Percentiles rank a stretch among this genome's conserved stretches.
Conservation (phyloP, 2,329 filamentous ascomycete species). For the Apiospora pterosperma region DNA sequence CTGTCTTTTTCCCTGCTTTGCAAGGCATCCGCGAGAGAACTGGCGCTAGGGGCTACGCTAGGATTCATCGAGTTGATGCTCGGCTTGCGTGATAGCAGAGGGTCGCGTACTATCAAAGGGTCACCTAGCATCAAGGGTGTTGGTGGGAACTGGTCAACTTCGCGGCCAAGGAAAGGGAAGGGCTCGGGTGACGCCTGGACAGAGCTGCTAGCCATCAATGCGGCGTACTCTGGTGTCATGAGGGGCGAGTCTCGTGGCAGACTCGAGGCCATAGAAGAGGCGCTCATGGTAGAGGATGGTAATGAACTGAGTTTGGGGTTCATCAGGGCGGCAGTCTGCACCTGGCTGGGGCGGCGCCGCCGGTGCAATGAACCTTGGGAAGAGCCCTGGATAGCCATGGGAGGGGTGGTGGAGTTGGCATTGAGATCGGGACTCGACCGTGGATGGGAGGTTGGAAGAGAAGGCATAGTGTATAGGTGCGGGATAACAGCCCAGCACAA, state of each 20-base stretch:
- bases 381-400: slow-evolving; percentile 40
- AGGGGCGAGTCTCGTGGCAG: slow-evolving; percentile 54
- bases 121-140: slow-evolving; percentile 70
- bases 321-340: slow-evolving; percentile 43
- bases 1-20: slow-evolving; percentile 30
- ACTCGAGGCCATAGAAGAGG: slow-evolving; percentile 53
- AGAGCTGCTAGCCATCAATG: slow-evolving; percentile 58
- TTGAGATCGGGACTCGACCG: slow-evolving; percentile 25
- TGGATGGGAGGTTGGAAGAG: slow-evolving; percentile 27
- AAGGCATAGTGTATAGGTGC: slow-evolving; percentile 28
- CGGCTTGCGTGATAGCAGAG: slow-evolving; percentile 58
- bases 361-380: slow-evolving; percentile 36
- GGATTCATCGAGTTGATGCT: slow-evolving; percentile 64
- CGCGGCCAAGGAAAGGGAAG: slow-evolving; percentile 43
- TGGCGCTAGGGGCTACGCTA: slow-evolving; percentile 52
- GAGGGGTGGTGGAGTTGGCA: slow-evolving; percentile 29
- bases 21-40: slow-evolving; percentile 47
- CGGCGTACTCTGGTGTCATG: slow-evolving; percentile 51
- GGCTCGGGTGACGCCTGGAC: slow-evolving; percentile 66
- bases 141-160: slow-evolving; percentile 48
- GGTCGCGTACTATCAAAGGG: slow-evolving; percentile 70
- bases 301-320: slow-evolving; percentile 36
- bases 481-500: slow-evolving; percentile 19
- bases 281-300: slow-evolving; percentile 52
- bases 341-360: slow-evolving; percentile 42